Evolutionary conservation across 495 filamentous ascomycete genomes (phyloP), one percentile per base, ranked within the genome.

Genomic region (Amorphotheca resinae): DNA sequence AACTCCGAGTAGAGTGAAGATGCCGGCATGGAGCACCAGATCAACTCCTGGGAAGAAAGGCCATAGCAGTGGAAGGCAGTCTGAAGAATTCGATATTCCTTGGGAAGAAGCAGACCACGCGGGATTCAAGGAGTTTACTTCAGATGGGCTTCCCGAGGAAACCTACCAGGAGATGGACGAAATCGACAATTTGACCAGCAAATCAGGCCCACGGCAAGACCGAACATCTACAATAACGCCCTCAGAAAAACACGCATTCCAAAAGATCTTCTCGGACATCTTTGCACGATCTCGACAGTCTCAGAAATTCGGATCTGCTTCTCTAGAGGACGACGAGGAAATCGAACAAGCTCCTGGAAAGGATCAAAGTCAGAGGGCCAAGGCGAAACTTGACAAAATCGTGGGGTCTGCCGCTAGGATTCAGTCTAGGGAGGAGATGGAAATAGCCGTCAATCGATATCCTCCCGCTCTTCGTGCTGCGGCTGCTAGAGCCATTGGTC

Each of bases 261-360:
- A 72, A 33, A 62, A 64, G 39, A 77, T 82, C 45, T 77, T 80
- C 45, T 59, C 61, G 6, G 74, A 76, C 36, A 67, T 79, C 16
- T 61, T 62, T 22, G 33, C 33, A 36, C n/a, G 18, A 14, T 36
- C 33, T 17, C 33, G 16, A 36, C 14, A 8, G n/a, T 15, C 33
- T 32, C 28, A 9, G 1, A 4, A 11, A 11, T 5, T 14, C 1
- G 15, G 28, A 1, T 1, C 11, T 11, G 28, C 28, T 32, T n/a
- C n/a, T n/a, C n/a, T n/a, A n/a, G n/a, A n/a, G n/a, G n/a, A n/a
- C n/a, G n/a, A n/a, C n/a, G n/a, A n/a, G n/a, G n/a, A n/a, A n/a
- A n/a, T n/a, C n/a, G n/a, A n/a, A n/a, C n/a, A n/a, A n/a, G n/a
- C n/a, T n/a, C n/a, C n/a, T n/a, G n/a, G 49, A 43, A 0, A 42